A percentile compares a stretch with the other conserved stretches of the same genome.
phyloP scores from a whole-genome alignment of 495 filamentous ascomycete species.

The Penicillium egyptiacum region DNA sequence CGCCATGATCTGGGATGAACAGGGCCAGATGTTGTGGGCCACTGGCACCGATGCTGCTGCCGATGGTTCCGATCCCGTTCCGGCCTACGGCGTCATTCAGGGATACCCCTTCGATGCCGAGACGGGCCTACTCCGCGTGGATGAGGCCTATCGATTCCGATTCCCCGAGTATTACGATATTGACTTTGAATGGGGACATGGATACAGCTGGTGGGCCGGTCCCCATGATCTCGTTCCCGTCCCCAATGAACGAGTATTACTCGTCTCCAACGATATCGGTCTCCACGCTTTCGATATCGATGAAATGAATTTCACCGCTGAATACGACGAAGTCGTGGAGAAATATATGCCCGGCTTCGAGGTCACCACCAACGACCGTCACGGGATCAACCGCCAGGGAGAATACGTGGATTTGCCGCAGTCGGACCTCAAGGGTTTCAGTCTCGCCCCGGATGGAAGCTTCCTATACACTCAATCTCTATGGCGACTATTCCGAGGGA shows the following conservation, averaged over 20 bases:
- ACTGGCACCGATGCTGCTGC: slow-evolving; percentile 30
- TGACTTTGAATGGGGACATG: slow-evolving; percentile 29
- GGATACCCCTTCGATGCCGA: slow-evolving; percentile 27
- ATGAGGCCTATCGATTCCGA: slow-evolving; percentile 18
- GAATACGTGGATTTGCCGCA: slow-evolving; percentile 26
- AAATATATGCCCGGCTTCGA: slow-evolving; percentile 32
- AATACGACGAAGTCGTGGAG: slow-evolving; percentile 18
- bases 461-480: slow-evolving; percentile 33
- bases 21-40: slow-evolving; percentile 30
- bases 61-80: slow-evolving; percentile 28
- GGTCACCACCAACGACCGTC: slow-evolving; percentile 28
- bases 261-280: slow-evolving; percentile 28
- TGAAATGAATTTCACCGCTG: slow-evolving; percentile 14
- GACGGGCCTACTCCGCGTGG: slow-evolving; percentile 21
- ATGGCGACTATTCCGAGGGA: slow-evolving; percentile 24
- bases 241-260: slow-evolving; percentile 29
- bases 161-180: slow-evolving; percentile 19
- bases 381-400: slow-evolving; percentile 24
- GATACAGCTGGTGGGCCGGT: slow-evolving; percentile 32
- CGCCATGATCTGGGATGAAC: slow-evolving; percentile 34
- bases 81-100: slow-evolving; percentile 26
- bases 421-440: slow-evolving; percentile 33
- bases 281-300: slow-evolving; percentile 30
- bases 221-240: slow-evolving; percentile 34
- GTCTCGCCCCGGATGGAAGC: slow-evolving; percentile 28